Evolutionary conservation across 2,329 filamentous ascomycete species (phyloP).

Genomic region (Teratosphaeria nubilosa): DNA sequence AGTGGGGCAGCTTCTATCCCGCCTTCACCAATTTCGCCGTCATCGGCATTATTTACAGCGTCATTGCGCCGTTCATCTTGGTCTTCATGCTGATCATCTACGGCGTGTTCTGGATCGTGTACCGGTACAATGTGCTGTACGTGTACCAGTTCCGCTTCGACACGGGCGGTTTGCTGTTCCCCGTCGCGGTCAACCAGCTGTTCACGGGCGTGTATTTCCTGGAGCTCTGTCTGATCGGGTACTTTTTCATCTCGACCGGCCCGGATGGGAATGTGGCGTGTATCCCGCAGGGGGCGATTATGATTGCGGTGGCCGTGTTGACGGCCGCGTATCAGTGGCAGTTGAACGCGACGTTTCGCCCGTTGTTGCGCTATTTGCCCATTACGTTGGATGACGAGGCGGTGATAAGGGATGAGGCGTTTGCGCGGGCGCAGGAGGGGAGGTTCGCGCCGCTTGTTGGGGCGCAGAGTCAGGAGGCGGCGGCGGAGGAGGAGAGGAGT

Average conservation of each 20-base stretch:
- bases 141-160: constrained; percentile 83
- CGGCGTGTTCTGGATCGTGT: constrained; percentile 80
- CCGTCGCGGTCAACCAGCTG: constrained; percentile 84
- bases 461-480: constrained; percentile 9
- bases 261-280: constrained; percentile 45
- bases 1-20: constrained; percentile 80
- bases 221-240: constrained; percentile 78
- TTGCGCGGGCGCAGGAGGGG: constrained; percentile 55
- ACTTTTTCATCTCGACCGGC: constrained; percentile 71
- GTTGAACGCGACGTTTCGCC: constrained; percentile 73
- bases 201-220: constrained; percentile 94
- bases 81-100: constrained; percentile 93
- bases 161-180: constrained; percentile 86
- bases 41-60: constrained; percentile 74
- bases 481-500: constrained; percentile 26
- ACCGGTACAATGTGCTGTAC: constrained; percentile 94
- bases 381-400: constrained; percentile 96
- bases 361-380: constrained; percentile 78
- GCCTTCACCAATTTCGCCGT: constrained; percentile 95
- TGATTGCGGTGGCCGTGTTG: constrained; percentile 64
- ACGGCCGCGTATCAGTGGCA: constrained; percentile 71
- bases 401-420: constrained; percentile 79
- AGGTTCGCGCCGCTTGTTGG: constrained; percentile 20
- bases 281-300: constrained; percentile 67
- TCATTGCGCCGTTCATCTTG: constrained; percentile 82